These are phyloP conservation scores for Ceratocystis ficicola DNA, from an alignment of 2,329 filamentous ascomycete species.

Conservation along the genomic window DNA sequence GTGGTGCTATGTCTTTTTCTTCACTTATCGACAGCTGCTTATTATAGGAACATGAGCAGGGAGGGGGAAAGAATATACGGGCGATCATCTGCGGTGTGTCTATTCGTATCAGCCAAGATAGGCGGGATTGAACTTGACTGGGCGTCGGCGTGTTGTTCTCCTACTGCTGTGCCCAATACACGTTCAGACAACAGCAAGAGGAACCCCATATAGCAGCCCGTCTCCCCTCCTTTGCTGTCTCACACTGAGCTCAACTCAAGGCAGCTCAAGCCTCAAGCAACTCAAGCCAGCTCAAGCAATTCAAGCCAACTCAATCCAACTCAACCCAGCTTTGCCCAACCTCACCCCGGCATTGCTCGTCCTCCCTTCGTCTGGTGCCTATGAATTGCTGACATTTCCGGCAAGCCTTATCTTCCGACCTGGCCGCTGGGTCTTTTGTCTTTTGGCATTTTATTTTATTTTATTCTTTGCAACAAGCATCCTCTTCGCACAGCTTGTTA, in stretches of 20 bases:
- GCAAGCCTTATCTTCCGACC: not conserved
- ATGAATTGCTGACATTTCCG: conserved; percentile 1
- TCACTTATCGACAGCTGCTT: too few relatives aligned
- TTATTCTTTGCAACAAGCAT: not conserved
- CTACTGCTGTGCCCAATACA: not conserved
- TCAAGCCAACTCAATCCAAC: not conserved
- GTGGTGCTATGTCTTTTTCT: too few relatives aligned
- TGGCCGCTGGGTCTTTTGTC: not conserved
- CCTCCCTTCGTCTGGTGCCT: conserved; percentile 7
- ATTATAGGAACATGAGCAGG: too few relatives aligned
- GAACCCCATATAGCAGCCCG: too few relatives aligned
- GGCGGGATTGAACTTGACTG: not conserved
- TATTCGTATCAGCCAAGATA: not conserved
- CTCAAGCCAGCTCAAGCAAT: not conserved
- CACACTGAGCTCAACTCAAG: too few relatives aligned
- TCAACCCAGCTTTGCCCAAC: not conserved
- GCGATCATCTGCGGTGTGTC: not conserved
- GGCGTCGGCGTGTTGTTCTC: not conserved
- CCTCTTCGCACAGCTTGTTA: not conserved
- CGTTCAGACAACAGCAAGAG: too few relatives aligned
- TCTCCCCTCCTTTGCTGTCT: too few relatives aligned
- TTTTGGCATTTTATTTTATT: not conserved
- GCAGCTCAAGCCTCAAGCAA: not conserved
- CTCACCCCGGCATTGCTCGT: not conserved
- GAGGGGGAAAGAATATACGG: not conserved